Evolutionary conservation across 192 early-diverging fungal species (phyloP).

Genomic region (Entomortierella chlamydospora): DNA sequence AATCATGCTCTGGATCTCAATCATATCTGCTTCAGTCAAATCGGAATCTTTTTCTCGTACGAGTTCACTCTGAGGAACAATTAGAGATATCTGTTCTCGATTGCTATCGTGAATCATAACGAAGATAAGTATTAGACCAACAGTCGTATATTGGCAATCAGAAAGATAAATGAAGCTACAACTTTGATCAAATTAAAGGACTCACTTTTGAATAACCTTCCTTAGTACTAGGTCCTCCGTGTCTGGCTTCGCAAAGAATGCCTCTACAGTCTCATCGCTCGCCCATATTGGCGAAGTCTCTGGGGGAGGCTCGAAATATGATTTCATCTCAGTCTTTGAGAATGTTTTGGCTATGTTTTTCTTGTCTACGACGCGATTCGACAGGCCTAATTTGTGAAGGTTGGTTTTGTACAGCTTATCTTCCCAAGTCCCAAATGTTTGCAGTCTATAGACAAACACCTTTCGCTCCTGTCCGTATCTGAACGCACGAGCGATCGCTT

Average conservation of each 20-base stretch:
- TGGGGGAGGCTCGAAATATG: conserved; percentile 63
- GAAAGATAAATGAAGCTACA: not conserved
- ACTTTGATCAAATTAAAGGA: not conserved
- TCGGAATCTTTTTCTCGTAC: conserved; percentile 40
- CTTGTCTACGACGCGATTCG: conserved; percentile 74
- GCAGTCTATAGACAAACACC: conserved; percentile 76
- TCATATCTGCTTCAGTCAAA: conserved; percentile 42
- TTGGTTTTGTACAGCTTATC: conserved; percentile 72
- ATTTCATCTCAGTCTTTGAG: conserved; percentile 60
- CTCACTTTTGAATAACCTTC: conserved; percentile 27
- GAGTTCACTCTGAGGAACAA: conserved; percentile 30
- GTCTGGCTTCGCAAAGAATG: conserved; percentile 22
- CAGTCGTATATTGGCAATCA: not conserved
- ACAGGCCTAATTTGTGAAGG: conserved; percentile 77
- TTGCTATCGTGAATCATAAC: conserved; percentile 11
- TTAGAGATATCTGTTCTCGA: not conserved
- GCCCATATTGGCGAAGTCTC: conserved; percentile 11
- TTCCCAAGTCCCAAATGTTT: conserved; percentile 71
- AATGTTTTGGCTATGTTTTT: conserved; percentile 58
- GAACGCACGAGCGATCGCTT: conserved; percentile 78
- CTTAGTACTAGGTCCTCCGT: conserved; percentile 27
- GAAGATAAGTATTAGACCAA: not conserved
- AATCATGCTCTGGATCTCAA: conserved; percentile 41
- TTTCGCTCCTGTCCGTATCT: conserved; percentile 77
- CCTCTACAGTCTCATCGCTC: conserved; percentile 10